A percentile compares a stretch with the other conserved stretches of the same genome.
Conservation (phyloP, 129 eudicot genomes). For the Pseudognaphalium luteoalbum region DNA sequence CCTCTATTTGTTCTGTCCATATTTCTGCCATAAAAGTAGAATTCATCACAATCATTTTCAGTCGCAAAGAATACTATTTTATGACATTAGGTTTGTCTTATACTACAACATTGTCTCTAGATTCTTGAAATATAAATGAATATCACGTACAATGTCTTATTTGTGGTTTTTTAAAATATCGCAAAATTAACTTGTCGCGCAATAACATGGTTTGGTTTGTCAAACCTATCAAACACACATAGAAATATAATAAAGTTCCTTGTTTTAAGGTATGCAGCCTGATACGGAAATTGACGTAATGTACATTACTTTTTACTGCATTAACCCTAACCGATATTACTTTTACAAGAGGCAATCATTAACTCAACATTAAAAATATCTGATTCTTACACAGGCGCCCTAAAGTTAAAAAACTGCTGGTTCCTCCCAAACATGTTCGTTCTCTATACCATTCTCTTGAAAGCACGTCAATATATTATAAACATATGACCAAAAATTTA, state of each 20-base stretch:
- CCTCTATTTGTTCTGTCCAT: constrained; percentile 57
- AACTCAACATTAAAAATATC: not conserved
- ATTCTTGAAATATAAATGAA: not conserved
- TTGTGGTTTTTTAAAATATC: not conserved
- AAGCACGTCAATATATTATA: not conserved
- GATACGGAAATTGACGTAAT: not conserved
- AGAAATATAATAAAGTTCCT: not conserved
- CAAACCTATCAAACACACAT: not conserved
- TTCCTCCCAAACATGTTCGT: constrained; percentile 9
- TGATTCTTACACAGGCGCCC: not conserved
- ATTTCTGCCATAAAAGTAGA: constrained; percentile 39
- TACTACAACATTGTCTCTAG: not conserved
- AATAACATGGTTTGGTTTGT: not conserved
- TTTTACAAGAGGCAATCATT: not conserved
- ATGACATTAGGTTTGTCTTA: not conserved
- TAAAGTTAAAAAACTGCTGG: not conserved
- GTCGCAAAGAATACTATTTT: not conserved
- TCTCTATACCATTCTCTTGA: not conserved
- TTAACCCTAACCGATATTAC: not conserved
- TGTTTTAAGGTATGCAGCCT: not conserved
- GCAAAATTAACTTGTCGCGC: not conserved
- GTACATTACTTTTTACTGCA: not conserved
- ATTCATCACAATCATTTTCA: constrained; percentile 3
- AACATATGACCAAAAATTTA: not conserved
- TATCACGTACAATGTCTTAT: not conserved